phyloP scores from a whole-genome alignment of 495 filamentous ascomycete genomes.

The Penicillium alfredii region DNA sequence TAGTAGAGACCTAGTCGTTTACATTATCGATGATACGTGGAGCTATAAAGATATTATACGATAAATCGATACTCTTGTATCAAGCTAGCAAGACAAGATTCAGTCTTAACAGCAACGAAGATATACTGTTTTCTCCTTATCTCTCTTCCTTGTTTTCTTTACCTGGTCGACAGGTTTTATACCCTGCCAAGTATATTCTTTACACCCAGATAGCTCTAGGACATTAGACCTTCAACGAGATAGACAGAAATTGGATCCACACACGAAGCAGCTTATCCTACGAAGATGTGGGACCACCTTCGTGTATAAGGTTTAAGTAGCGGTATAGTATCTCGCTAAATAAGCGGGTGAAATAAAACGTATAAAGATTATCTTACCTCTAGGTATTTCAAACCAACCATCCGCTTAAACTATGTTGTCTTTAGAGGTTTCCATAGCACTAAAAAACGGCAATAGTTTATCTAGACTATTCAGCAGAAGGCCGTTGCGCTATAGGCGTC shows the following conservation, averaged over 20 bases:
- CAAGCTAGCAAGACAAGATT: too few relatives aligned
- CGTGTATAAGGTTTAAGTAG: constrained; percentile 5
- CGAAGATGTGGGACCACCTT: constrained; percentile 1
- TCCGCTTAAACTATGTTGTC: constrained; percentile 5
- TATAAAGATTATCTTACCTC: constrained; percentile 1
- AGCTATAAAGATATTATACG: too few relatives aligned
- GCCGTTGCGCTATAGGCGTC: constrained; percentile 3
- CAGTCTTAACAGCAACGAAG: too few relatives aligned
- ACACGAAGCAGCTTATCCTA: neutral
- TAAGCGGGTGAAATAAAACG: neutral
- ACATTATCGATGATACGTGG: too few relatives aligned
- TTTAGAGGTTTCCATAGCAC: constrained; percentile 10
- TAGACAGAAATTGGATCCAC: neutral
- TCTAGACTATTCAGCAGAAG: constrained; percentile 3
- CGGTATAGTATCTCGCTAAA: constrained; percentile 1
- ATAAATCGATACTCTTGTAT: too few relatives aligned
- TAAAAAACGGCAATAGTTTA: constrained; percentile 6
- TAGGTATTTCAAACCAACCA: constrained; percentile 6
- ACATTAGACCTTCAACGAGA: neutral
- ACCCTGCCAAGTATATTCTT: too few relatives aligned
- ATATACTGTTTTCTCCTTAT: too few relatives aligned
- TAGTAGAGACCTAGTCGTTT: too few relatives aligned
- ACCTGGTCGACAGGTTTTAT: too few relatives aligned
- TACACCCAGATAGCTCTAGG: too few relatives aligned
- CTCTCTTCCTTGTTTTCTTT: too few relatives aligned